Evolutionary conservation across 1,284 basidiomycete species (phyloP).

Genomic region (Schizopora paradoxa): DNA sequence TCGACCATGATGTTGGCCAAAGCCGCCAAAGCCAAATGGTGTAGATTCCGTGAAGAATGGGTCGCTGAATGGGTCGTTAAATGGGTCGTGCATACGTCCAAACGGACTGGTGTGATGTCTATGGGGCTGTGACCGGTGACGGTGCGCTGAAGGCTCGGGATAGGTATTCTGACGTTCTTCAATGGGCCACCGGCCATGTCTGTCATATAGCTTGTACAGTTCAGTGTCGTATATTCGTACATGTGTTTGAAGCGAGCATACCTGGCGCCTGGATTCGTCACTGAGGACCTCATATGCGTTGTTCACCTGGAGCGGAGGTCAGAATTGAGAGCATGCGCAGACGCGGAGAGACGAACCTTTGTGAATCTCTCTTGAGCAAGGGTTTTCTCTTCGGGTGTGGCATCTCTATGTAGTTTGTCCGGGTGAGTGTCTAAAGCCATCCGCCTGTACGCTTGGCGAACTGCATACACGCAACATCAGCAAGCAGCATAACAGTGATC

Average conservation of each 20-base stretch:
- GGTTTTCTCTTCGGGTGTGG: slow-evolving; percentile 41
- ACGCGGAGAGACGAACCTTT: slow-evolving; percentile 28
- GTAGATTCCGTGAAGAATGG: slow-evolving; percentile 31
- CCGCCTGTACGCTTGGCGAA: slow-evolving; percentile 57
- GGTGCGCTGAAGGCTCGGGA: slow-evolving; percentile 23
- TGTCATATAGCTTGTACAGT: slow-evolving; percentile 57
- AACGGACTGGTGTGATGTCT: slow-evolving; percentile 25
- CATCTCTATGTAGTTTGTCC: slow-evolving; percentile 50
- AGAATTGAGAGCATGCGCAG: neutral
- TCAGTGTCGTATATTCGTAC: slow-evolving; percentile 8
- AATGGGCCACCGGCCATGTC: slow-evolving; percentile 66
- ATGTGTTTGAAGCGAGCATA: slow-evolving; percentile 32
- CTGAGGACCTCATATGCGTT: slow-evolving; percentile 38
- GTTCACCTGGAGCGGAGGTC: slow-evolving; percentile 28
- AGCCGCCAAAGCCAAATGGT: slow-evolving; percentile 23
- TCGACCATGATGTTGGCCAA: slow-evolving; percentile 10
- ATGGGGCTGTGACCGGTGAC: slow-evolving; percentile 24
- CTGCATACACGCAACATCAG: slow-evolving; percentile 28
- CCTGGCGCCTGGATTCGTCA: slow-evolving; percentile 37
- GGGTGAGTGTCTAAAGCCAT: slow-evolving; percentile 61
- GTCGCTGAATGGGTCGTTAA: slow-evolving; percentile 23
- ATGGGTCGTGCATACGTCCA: slow-evolving; percentile 22
- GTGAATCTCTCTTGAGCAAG: slow-evolving; percentile 48
- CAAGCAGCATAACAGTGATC: slow-evolving; percentile 1
- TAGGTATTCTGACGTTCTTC: slow-evolving; percentile 33